Conservation (phyloP, 306 rosid genomes). For the Prunus mira region DNA sequence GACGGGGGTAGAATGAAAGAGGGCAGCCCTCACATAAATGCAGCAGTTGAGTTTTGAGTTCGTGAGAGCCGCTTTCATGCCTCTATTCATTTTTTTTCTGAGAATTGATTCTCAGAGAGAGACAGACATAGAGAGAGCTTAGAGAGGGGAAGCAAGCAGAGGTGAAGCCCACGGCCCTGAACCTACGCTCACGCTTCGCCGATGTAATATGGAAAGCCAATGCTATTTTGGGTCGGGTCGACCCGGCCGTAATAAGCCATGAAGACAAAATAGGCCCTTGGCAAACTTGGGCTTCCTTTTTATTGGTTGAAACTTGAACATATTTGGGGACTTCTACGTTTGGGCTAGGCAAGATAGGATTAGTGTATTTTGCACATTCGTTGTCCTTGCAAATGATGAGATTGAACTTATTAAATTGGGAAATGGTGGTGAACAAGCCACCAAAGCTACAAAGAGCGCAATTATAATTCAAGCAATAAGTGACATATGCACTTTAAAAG, state of each 20-base stretch:
- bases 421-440: too few species aligned
- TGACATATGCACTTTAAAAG: too few species aligned
- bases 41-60: constrained; percentile 38
- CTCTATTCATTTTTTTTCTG: constrained; percentile 50
- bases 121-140: background rate
- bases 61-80: constrained; percentile 43
- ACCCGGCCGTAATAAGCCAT: background rate
- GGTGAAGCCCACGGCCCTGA: constrained; percentile 14
- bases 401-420: too few species aligned
- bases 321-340: too few species aligned
- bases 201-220: background rate
- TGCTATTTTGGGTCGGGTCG: background rate
- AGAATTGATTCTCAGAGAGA: constrained; percentile 1
- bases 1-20: constrained; percentile 77
- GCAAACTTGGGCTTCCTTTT: too few species aligned
- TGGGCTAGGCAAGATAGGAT: too few species aligned
- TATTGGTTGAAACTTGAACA: too few species aligned
- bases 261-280: too few species aligned
- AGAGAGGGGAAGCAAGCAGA: background rate
- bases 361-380: too few species aligned
- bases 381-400: too few species aligned
- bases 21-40: constrained; percentile 37
- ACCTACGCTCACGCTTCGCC: constrained; percentile 23
- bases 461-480: too few species aligned
- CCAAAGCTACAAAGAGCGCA: too few species aligned